Evolutionary conservation across 768 basidiomycete genomes (phyloP).

Genomic region (Boletus tylopilopsis): DNA sequence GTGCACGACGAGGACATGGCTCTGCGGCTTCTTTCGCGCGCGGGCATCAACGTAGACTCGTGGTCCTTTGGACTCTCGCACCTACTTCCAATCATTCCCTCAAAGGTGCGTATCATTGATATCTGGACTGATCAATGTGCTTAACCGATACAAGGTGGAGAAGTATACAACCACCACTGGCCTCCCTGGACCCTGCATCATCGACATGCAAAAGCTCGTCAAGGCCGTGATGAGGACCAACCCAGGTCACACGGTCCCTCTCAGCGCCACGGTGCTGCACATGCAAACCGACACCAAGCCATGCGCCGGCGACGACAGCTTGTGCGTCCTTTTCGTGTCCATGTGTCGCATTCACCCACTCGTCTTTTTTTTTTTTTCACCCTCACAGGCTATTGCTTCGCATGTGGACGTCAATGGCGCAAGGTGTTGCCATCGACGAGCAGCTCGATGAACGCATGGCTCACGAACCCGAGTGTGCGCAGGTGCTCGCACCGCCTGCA

Average conservation of each 20-base stretch:
- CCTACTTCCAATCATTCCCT: slow-evolving; percentile 9
- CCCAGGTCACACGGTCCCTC: slow-evolving; percentile 22
- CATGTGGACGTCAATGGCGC: slow-evolving; percentile 46
- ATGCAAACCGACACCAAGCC: slow-evolving; percentile 33
- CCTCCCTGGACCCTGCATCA: slow-evolving; percentile 32
- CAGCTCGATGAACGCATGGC: slow-evolving; percentile 29
- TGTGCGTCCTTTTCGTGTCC: slow-evolving; percentile 32
- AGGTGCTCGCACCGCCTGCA: slow-evolving; percentile 10
- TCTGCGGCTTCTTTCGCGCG: slow-evolving; percentile 35
- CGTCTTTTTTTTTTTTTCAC: neutral
- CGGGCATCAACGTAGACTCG: slow-evolving; percentile 38
- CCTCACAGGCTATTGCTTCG: slow-evolving; percentile 38
- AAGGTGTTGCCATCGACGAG: slow-evolving; percentile 44
- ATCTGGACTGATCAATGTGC: neutral
- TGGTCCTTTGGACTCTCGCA: slow-evolving; percentile 40
- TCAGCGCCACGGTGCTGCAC: slow-evolving; percentile 33
- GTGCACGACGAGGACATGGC: slow-evolving; percentile 43
- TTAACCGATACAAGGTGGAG: slow-evolving; percentile 12
- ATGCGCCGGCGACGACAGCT: slow-evolving; percentile 52
- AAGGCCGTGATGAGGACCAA: slow-evolving; percentile 36
- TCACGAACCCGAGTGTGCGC: slow-evolving; percentile 9
- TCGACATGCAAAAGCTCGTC: slow-evolving; percentile 41
- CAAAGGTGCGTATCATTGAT: slow-evolving; percentile 3
- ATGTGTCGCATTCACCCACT: neutral
- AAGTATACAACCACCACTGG: neutral